phyloP scores from a whole-genome alignment of 495 filamentous ascomycete species.

The Baudoinia panamericana region DNA sequence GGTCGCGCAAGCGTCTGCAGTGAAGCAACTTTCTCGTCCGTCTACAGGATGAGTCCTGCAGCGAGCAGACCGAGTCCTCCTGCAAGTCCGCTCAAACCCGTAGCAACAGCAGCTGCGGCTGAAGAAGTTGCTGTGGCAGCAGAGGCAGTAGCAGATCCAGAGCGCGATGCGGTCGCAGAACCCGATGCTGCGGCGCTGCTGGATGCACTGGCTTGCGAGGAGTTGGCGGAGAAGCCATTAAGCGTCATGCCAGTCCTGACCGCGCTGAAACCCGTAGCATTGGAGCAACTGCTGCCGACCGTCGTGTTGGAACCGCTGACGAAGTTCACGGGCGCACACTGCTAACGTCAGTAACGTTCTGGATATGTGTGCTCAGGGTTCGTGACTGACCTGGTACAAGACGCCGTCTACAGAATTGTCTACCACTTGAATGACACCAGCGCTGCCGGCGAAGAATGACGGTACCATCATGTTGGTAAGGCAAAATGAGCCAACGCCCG shows the following conservation, averaged over 20 bases:
- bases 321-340: slow-evolving; percentile 17
- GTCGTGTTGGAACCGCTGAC: slow-evolving; percentile 9
- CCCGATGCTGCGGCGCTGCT: background rate
- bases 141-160: slow-evolving; percentile 31
- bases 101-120: slow-evolving; percentile 31
- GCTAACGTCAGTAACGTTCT: background rate
- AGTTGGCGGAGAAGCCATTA: background rate
- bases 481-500: slow-evolving; percentile 10
- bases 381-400: slow-evolving; percentile 15
- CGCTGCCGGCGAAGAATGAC: slow-evolving; percentile 4
- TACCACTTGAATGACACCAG: slow-evolving; percentile 13
- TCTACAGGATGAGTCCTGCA: slow-evolving; percentile 3
- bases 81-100: background rate
- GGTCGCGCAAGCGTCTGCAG: background rate
- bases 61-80: slow-evolving; percentile 7
- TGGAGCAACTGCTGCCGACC: slow-evolving; percentile 8
- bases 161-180: background rate
- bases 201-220: background rate
- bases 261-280: slow-evolving; percentile 11
- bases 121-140: slow-evolving; percentile 56
- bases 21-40: background rate
- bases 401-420: slow-evolving; percentile 9
- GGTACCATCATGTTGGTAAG: slow-evolving; percentile 3
- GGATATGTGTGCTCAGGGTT: no score
- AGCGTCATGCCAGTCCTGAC: background rate